Evolutionary conservation across 352 stramenopile species (phyloP).

Genomic region (Phytophthora megakarya): DNA sequence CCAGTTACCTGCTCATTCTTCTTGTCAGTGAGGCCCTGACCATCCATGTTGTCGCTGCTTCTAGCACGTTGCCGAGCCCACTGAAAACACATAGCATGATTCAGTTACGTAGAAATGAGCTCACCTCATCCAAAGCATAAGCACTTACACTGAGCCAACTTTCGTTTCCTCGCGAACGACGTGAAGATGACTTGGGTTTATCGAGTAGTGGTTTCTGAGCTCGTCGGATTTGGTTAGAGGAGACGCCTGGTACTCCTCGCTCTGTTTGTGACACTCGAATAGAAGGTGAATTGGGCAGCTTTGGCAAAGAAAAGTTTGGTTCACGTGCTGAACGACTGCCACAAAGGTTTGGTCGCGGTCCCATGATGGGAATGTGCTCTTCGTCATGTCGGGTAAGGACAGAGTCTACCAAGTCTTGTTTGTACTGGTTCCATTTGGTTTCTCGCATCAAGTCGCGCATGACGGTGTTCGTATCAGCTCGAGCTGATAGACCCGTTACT

Average conservation of each 20-base stretch:
- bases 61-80: slow-evolving; percentile 55
- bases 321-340: slow-evolving; percentile 30
- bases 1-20: slow-evolving; percentile 32
- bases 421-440: slow-evolving; percentile 57
- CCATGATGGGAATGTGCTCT: slow-evolving; percentile 47
- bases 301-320: slow-evolving; percentile 25
- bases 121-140: slow-evolving; percentile 3
- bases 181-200: slow-evolving; percentile 24
- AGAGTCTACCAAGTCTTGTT: slow-evolving; percentile 42
- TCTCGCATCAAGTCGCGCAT: slow-evolving; percentile 53
- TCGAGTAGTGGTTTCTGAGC: slow-evolving; percentile 31
- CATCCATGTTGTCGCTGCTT: slow-evolving; percentile 37
- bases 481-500: slow-evolving; percentile 39
- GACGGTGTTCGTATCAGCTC: slow-evolving; percentile 49
- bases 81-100: slow-evolving; percentile 27
- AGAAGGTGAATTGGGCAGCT: slow-evolving; percentile 18
- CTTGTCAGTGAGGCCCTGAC: slow-evolving; percentile 28
- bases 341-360: slow-evolving; percentile 36
- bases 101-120: slow-evolving; percentile 4
- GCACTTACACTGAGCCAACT: slow-evolving; percentile 46
- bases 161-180: slow-evolving; percentile 19
- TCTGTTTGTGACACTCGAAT: slow-evolving; percentile 13
- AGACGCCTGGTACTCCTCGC: slow-evolving; percentile 26
- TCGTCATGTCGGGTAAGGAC: slow-evolving; percentile 45
- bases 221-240: slow-evolving; percentile 23